Evolutionary conservation across 495 filamentous ascomycete species (phyloP).

Genomic region (Chlorociboria aeruginascens): DNA sequence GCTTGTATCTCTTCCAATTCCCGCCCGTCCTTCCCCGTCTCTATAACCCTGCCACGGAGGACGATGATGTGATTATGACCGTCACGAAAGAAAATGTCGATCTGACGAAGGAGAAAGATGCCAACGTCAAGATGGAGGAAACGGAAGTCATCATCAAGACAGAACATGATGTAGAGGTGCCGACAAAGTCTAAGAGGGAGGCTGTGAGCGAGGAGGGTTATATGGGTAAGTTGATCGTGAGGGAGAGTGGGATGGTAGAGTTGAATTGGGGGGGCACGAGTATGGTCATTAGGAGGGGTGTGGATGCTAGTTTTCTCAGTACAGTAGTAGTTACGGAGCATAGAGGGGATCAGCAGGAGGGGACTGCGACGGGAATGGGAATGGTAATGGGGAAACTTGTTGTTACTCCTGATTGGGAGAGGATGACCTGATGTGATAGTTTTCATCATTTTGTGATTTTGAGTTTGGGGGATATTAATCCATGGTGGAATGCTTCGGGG

Average conservation of each 20-base stretch:
- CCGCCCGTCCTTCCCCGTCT: slow-evolving; percentile 48
- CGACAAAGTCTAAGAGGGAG: neutral
- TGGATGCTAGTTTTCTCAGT: slow-evolving; percentile 30
- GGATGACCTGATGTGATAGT: neutral
- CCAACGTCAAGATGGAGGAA: slow-evolving; percentile 5
- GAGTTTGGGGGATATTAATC: too few relatives aligned
- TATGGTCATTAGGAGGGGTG: slow-evolving; percentile 32
- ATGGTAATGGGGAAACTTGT: slow-evolving; percentile 46
- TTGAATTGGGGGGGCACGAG: slow-evolving; percentile 47
- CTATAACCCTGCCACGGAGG: slow-evolving; percentile 9
- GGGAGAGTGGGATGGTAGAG: slow-evolving; percentile 46
- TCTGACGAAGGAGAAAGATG: neutral
- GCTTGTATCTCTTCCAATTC: slow-evolving; percentile 54
- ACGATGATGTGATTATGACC: slow-evolving; percentile 12
- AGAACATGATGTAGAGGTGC: neutral
- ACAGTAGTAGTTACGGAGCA: slow-evolving; percentile 27
- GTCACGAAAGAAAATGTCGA: slow-evolving; percentile 5
- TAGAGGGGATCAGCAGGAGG: slow-evolving; percentile 1
- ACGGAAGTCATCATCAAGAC: slow-evolving; percentile 4
- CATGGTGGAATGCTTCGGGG: neutral
- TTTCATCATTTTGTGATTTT: too few relatives aligned
- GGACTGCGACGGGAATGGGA: slow-evolving; percentile 41
- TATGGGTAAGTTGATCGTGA: slow-evolving; percentile 46
- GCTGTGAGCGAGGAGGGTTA: slow-evolving; percentile 29
- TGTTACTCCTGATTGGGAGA: slow-evolving; percentile 34